phyloP scores from a whole-genome alignment of 495 filamentous ascomycete genomes.

The Chaetomium tenue region DNA sequence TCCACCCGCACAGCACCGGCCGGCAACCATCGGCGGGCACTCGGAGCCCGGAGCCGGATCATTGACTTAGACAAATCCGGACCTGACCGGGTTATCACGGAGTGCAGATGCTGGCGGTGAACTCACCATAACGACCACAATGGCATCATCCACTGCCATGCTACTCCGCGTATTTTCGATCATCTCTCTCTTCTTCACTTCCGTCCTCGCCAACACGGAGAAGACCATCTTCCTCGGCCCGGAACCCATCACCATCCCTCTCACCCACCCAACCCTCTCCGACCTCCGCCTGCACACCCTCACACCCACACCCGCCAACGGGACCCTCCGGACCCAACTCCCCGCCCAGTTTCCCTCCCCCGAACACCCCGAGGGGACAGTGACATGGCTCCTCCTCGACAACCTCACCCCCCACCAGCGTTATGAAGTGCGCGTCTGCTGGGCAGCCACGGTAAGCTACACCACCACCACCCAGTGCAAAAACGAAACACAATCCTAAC shows the following conservation, averaged over 20 bases:
- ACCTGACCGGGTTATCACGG: not conserved
- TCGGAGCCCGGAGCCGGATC: slow-evolving; percentile 5
- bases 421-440: slow-evolving; percentile 92
- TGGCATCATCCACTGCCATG: not conserved
- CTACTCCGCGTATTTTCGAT: slow-evolving; percentile 1
- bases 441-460: slow-evolving; percentile 79
- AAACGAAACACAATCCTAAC: not conserved
- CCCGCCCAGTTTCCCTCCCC: slow-evolving; percentile 63
- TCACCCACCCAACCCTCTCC: slow-evolving; percentile 57
- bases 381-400: slow-evolving; percentile 83
- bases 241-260: slow-evolving; percentile 49
- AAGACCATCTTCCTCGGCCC: slow-evolving; percentile 88
- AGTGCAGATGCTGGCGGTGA: not conserved
- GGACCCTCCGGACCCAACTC: slow-evolving; percentile 59
- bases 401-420: slow-evolving; percentile 67
- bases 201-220: slow-evolving; percentile 68
- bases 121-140: too few species aligned
- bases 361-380: slow-evolving; percentile 53
- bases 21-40: not conserved
- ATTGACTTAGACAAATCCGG: not conserved
- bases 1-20: not conserved
- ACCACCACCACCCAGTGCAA: too few species aligned
- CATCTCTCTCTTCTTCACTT: slow-evolving; percentile 11
- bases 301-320: slow-evolving; percentile 45
- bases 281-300: slow-evolving; percentile 65